Percentiles rank a stretch among this genome's conserved stretches.
phyloP scores from a whole-genome alignment of 768 basidiomycete genomes.

The Panaeolus papilionaceus region DNA sequence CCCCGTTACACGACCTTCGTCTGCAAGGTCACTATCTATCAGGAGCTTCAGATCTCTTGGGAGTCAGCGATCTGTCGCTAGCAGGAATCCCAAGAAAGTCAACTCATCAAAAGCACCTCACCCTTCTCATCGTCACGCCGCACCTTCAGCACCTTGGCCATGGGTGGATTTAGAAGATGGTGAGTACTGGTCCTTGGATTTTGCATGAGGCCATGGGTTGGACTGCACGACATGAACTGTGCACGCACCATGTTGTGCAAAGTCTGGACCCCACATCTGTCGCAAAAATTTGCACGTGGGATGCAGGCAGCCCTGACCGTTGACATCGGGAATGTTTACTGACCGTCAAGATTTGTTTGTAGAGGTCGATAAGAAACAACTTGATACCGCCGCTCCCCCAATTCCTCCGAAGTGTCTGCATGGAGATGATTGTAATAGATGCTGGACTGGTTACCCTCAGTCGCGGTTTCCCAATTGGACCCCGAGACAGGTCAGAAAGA shows the following conservation, averaged over 20 bases:
- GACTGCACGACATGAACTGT: neutral
- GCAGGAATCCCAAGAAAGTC: neutral
- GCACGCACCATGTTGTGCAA: too few relatives aligned
- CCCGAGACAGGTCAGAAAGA: slow-evolving; percentile 41
- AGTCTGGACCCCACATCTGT: too few relatives aligned
- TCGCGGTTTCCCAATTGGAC: slow-evolving; percentile 61
- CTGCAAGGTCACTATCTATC: neutral
- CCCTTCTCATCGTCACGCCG: slow-evolving; percentile 45
- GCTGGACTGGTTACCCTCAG: slow-evolving; percentile 45
- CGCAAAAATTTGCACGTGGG: slow-evolving; percentile 11
- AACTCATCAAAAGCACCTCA: slow-evolving; percentile 35
- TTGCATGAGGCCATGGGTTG: neutral
- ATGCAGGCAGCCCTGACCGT: neutral
- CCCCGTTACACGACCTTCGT: neutral
- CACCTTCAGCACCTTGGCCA: slow-evolving; percentile 49
- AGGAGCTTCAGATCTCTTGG: neutral
- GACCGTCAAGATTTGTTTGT: neutral
- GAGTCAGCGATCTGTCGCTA: neutral
- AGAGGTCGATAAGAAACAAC: slow-evolving; percentile 36
- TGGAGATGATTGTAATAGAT: slow-evolving; percentile 25
- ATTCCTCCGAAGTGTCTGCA: slow-evolving; percentile 36
- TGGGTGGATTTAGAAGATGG: slow-evolving; percentile 47
- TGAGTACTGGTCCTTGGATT: slow-evolving; percentile 13
- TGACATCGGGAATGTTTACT: slow-evolving; percentile 12
- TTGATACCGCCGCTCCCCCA: slow-evolving; percentile 34